phyloP scores from a whole-genome alignment of 106 monocot species.

The Hemerocallis citrina region DNA sequence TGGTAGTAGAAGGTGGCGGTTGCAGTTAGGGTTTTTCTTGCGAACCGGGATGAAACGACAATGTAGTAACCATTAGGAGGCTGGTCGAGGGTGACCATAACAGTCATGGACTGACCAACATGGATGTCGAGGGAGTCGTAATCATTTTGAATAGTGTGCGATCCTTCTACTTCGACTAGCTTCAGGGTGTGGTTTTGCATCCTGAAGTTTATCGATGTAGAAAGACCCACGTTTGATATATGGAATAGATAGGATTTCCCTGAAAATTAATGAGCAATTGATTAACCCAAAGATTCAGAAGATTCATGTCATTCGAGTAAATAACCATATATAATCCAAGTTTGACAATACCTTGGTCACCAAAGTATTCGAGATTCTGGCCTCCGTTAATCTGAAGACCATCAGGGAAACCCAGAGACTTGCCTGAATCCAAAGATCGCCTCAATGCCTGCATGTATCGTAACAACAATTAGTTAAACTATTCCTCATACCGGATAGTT shows the following conservation, averaged over 20 bases:
- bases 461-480: neutral
- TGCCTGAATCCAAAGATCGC: constrained; percentile 26
- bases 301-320: neutral
- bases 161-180: constrained; percentile 73
- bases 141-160: constrained; percentile 50
- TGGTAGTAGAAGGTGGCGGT: constrained; percentile 46
- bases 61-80: constrained; percentile 53
- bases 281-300: neutral
- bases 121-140: constrained; percentile 80
- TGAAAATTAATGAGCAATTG: too few relatives aligned
- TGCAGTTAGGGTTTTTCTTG: constrained; percentile 14
- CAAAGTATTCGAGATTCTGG: too few relatives aligned
- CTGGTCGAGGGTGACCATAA: constrained; percentile 58
- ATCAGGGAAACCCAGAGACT: constrained; percentile 21
- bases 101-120: constrained; percentile 52
- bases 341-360: too few relatives aligned
- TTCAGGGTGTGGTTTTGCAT: constrained; percentile 56
- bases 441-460: constrained; percentile 37
- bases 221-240: constrained; percentile 66
- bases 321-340: neutral
- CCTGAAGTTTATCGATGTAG: constrained; percentile 60
- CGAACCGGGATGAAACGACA: constrained; percentile 59
- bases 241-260: constrained; percentile 70
- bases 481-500: constrained; percentile 9
- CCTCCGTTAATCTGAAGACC: constrained; percentile 32